Evolutionary conservation across 176 grass and related monocot genomes (phyloP), one percentile per base, ranked within the genome.

Genomic region (Sorghum bicolor): DNA sequence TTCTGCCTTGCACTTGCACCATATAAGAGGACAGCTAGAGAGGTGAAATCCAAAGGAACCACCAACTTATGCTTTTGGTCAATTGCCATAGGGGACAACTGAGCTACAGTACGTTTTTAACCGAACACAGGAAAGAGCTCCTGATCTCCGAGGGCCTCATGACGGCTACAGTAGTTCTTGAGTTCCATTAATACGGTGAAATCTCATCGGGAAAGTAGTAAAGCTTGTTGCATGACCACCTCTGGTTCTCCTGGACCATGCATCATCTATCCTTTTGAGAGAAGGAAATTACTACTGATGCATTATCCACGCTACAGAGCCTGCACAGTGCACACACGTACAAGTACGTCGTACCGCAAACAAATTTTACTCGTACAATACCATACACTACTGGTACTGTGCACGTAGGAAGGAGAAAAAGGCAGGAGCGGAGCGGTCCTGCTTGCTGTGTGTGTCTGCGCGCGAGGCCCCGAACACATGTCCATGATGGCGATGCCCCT

Each of bases 401-500:
- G n/a, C n/a, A 6, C 67, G 40, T 70, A 70, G 9, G 1, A 41
- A 6, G 50, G 33, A 8, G 20, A 24, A 29, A 25, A 41, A 41
- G n/a, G 14, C 44, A 15, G 13, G 44, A 47, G 68, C 22, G 66
- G 26, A 6, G 37, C 68, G 67, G 67, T 40, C 67, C 67, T 38
- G 64, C 2, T 10, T 16, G 14, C 8, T 4, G 66, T 4, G n/a
- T n/a, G n/a, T 43, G 41, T 13, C 41, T 43, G 41, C 19, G n/a
- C n/a, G n/a, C 8, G 50, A 5, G 33, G 33, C 33, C 33, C 64
- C 17, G 5, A 81, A 8, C 64, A 45, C 75, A 38, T 76, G 83
- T 76, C 52, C 52, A 90, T 90, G 34, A 86, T 86, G 78, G 43
- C 25, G 75, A 33, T 22, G 45, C 70, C 34, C 55, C 41, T 48